Evolutionary conservation across 192 early-diverging fungal genomes (phyloP).

Genomic region (Phlyctochytrium bullatum): DNA sequence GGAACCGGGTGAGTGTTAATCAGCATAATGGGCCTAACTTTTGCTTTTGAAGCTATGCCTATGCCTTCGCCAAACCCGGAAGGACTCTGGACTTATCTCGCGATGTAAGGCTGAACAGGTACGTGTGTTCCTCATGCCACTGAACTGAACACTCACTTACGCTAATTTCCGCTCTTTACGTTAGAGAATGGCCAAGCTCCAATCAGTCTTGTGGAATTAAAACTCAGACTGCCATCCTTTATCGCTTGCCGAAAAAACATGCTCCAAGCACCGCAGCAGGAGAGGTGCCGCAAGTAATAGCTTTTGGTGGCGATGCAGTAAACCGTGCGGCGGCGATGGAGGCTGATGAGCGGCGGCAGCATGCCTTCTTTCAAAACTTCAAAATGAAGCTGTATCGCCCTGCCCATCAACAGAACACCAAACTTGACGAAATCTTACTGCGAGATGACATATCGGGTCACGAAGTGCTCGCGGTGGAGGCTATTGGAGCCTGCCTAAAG

Average conservation of each 20-base stretch:
- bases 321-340: background rate
- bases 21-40: too few relatives aligned
- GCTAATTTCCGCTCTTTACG: too few relatives aligned
- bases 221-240: too few relatives aligned
- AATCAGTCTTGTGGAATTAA: too few relatives aligned
- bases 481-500: conserved; percentile 9
- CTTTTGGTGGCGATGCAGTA: background rate
- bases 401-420: background rate
- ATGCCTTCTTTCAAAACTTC: conserved; percentile 6
- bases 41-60: conserved; percentile 3
- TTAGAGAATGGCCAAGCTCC: too few relatives aligned
- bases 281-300: background rate
- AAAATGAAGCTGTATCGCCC: conserved; percentile 2
- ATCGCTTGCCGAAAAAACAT: too few relatives aligned
- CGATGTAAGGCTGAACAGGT: too few relatives aligned
- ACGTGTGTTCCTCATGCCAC: too few relatives aligned
- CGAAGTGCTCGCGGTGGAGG: conserved; percentile 6
- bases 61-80: background rate
- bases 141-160: too few relatives aligned
- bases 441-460: background rate
- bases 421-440: background rate
- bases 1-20: background rate
- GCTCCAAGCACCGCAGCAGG: too few relatives aligned
- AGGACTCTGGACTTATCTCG: background rate
- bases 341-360: background rate